Conservation (phyloP, 768 basidiomycete species). For the Amanita polypyramis region DNA sequence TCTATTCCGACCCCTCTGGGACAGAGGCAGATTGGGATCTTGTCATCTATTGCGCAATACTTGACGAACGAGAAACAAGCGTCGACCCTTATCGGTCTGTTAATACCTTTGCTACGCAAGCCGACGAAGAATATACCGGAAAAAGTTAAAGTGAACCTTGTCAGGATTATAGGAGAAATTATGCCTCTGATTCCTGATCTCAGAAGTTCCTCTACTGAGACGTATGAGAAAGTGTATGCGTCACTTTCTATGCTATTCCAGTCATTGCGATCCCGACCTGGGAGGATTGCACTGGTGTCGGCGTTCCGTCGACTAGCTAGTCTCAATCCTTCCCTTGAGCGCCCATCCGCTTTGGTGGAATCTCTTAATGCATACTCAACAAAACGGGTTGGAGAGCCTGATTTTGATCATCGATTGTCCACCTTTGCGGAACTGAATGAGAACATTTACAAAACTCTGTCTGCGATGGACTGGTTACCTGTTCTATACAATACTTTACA, state of each 20-base stretch:
- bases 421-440: constrained; percentile 78
- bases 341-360: constrained; percentile 45
- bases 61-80: constrained; percentile 65
- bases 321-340: constrained; percentile 34
- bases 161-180: constrained; percentile 58
- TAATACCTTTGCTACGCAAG: constrained; percentile 72
- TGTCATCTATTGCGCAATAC: constrained; percentile 72
- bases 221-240: constrained; percentile 45
- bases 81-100: constrained; percentile 55
- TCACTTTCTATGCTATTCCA: constrained; percentile 74
- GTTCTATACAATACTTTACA: constrained; percentile 74
- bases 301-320: constrained; percentile 45
- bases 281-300: constrained; percentile 57
- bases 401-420: constrained; percentile 75
- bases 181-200: constrained; percentile 62
- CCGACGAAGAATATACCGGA: constrained; percentile 72
- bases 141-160: constrained; percentile 73
- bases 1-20: constrained; percentile 51
- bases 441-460: constrained; percentile 35
- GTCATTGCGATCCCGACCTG: constrained; percentile 56
- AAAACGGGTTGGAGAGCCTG: constrained; percentile 81
- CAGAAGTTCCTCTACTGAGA: constrained; percentile 27
- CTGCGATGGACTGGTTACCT: constrained; percentile 64
- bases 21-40: constrained; percentile 72
- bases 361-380: constrained; percentile 79